A percentile compares a stretch with the other conserved stretches of the same genome.
These are phyloP conservation scores for Sechiopsis laciniata DNA, from an alignment of 306 rosid species.

Conservation along the genomic window DNA sequence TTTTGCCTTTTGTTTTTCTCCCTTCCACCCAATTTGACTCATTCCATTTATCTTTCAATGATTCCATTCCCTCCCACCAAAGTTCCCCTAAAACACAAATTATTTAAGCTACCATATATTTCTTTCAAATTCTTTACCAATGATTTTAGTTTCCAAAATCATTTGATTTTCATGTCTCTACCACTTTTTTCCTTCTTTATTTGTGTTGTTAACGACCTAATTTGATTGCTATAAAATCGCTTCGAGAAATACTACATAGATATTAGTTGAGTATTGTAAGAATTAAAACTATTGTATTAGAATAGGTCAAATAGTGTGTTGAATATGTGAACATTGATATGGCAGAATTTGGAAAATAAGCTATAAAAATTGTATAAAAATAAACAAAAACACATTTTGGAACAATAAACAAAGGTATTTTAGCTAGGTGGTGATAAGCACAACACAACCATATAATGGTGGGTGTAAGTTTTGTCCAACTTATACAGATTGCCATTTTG, in stretches of 20 bases:
- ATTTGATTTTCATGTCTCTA: neutral
- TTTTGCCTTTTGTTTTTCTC: too few relatives aligned
- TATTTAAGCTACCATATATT: too few relatives aligned
- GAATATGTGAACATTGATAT: neutral
- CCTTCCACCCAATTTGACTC: neutral
- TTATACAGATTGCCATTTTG: conserved; percentile 7
- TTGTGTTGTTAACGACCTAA: neutral
- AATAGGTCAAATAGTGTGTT: neutral
- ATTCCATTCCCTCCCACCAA: neutral
- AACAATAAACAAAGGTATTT: too few relatives aligned
- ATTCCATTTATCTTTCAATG: neutral
- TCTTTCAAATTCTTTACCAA: too few relatives aligned
- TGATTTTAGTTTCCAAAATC: too few relatives aligned
- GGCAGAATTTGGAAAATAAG: neutral
- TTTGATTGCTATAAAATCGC: neutral
- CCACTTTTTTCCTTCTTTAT: neutral
- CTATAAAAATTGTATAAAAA: neutral
- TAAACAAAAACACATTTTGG: neutral
- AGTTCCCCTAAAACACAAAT: neutral
- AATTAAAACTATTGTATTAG: neutral
- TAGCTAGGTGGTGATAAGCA: neutral
- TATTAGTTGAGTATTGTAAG: neutral
- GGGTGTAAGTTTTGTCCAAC: neutral
- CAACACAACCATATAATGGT: neutral
- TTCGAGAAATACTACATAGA: neutral